phyloP scores from a whole-genome alignment of 768 basidiomycete genomes.

The Naematelia aurantialba region DNA sequence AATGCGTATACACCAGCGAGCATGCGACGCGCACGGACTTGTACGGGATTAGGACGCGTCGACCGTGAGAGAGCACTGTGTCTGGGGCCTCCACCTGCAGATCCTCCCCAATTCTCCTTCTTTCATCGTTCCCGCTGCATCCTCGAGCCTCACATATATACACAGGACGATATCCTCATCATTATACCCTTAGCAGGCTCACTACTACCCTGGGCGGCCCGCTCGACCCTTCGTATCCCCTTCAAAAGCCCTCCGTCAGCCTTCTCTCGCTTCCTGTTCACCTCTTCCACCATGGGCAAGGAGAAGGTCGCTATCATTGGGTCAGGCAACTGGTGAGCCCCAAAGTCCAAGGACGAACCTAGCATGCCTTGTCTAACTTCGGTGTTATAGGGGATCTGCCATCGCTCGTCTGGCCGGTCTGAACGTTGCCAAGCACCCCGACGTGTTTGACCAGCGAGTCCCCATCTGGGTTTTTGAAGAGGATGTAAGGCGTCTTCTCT shows the following conservation, averaged over 20 bases:
- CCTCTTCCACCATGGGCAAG: constrained; percentile 29
- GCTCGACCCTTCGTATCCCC: not conserved
- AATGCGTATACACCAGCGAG: too few species aligned
- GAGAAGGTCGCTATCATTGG: constrained; percentile 51
- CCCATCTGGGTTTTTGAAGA: constrained; percentile 55
- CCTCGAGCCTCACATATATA: too few species aligned
- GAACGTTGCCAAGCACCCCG: constrained; percentile 49
- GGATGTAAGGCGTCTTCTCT: constrained; percentile 33
- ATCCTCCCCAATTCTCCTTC: too few species aligned
- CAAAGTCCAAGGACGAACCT: not conserved
- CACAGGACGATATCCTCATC: not conserved
- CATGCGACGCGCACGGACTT: too few species aligned
- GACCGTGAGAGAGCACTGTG: too few species aligned
- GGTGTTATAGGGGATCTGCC: constrained; percentile 54
- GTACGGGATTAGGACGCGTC: too few species aligned
- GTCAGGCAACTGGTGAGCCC: constrained; percentile 50
- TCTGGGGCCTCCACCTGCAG: too few species aligned
- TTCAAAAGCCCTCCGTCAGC: not conserved
- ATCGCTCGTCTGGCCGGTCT: constrained; percentile 51
- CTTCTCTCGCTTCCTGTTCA: not conserved
- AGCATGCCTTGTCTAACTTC: constrained; percentile 5
- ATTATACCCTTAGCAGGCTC: not conserved
- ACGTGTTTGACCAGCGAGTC: constrained; percentile 52
- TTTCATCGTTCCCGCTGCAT: too few species aligned
- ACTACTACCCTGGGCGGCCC: not conserved